Conservation (phyloP, 345 rosid genomes). For the Durio zibethinus region DNA sequence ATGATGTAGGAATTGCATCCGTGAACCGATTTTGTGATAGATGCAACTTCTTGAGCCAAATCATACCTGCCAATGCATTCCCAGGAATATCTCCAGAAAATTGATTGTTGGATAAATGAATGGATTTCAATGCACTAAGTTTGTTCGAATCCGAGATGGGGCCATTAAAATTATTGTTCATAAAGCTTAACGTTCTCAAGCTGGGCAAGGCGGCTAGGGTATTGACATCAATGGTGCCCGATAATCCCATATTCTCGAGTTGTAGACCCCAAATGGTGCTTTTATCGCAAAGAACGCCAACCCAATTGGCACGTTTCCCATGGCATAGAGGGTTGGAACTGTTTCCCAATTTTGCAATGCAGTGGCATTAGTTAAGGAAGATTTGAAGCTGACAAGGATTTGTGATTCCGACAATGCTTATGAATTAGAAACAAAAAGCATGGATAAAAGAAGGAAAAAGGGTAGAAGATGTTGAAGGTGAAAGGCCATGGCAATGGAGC, state of each 20-base stretch:
- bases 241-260: constrained; percentile 57
- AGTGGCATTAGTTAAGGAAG: constrained; percentile 33
- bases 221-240: constrained; percentile 46
- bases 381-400: constrained; percentile 57
- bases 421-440: constrained; percentile 7
- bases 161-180: constrained; percentile 58
- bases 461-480: neutral
- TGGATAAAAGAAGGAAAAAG: neutral
- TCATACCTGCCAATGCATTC: constrained; percentile 58
- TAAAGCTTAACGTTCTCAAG: constrained; percentile 56
- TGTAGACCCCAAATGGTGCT: constrained; percentile 57
- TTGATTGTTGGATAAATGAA: constrained; percentile 57
- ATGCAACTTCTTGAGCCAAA: constrained; percentile 55
- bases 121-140: constrained; percentile 44
- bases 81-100: constrained; percentile 54
- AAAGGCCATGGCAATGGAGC: neutral
- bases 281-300: constrained; percentile 48
- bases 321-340: constrained; percentile 31
- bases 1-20: constrained; percentile 64
- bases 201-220: constrained; percentile 33
- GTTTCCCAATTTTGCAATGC: constrained; percentile 47
- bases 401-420: constrained; percentile 38
- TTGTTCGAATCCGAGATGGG: constrained; percentile 54
- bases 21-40: constrained; percentile 48
- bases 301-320: constrained; percentile 43